Evolutionary conservation across 208 protist genomes (phyloP).

Genomic region (Phytomonas francai): DNA sequence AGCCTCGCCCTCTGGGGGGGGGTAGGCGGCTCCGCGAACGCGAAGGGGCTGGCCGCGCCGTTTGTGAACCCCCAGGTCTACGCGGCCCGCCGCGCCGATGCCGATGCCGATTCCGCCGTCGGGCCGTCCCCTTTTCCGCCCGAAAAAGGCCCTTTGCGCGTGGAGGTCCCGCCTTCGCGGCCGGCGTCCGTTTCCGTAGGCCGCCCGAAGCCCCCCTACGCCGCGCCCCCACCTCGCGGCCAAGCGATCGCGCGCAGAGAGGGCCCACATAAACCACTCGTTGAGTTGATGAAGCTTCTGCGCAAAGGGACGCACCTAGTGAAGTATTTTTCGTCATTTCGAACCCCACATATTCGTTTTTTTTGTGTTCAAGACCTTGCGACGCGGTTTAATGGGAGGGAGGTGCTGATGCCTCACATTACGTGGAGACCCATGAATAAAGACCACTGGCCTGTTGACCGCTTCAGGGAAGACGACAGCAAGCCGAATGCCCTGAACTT

Average conservation of each 20-base stretch:
- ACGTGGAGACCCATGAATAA: conserved; percentile 27
- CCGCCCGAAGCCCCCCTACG: background rate
- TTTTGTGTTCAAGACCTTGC: conserved; percentile 55
- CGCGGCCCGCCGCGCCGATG: too few species aligned
- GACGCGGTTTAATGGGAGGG: conserved; percentile 17
- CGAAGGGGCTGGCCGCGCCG: too few species aligned
- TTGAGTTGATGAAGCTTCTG: conserved; percentile 46
- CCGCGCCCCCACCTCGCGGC: background rate
- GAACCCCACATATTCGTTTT: conserved; percentile 46
- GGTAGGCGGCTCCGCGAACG: too few species aligned
- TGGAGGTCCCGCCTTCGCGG: too few species aligned
- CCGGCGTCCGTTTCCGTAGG: background rate
- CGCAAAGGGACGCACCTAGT: conserved; percentile 29
- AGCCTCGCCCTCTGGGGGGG: too few species aligned
- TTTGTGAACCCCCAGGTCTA: too few species aligned
- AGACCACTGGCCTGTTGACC: conserved; percentile 2
- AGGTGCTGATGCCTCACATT: conserved; percentile 63
- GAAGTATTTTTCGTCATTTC: conserved; percentile 27
- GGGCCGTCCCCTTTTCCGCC: conserved; percentile 7
- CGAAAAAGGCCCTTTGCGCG: too few species aligned
- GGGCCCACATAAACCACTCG: conserved; percentile 17
- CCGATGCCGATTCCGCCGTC: conserved; percentile 8
- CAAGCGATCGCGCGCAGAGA: background rate
- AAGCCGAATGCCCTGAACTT: conserved; percentile 36
- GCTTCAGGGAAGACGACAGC: conserved; percentile 18